Evolutionary conservation across 2,329 filamentous ascomycete species (phyloP), one percentile per base, ranked within the genome.

Genomic region (Parascedosporium putredinis): DNA sequence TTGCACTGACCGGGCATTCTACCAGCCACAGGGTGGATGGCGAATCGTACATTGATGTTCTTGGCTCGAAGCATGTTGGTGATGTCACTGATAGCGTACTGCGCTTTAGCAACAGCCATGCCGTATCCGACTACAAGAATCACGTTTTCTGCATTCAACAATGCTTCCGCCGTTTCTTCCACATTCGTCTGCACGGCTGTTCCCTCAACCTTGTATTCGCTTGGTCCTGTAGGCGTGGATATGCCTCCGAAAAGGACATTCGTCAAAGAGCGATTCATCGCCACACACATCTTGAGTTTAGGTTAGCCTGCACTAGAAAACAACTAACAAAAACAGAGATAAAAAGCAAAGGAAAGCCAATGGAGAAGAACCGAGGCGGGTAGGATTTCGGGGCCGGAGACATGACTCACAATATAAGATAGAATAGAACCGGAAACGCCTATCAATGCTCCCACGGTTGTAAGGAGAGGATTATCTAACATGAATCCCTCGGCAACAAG

Each of bases 1-100:
- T 95, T 95, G 69, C 88, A 95, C 67, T 95, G 89, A 0, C 89
- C 89, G 0, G 89, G 89, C 89, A 95, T 95, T 27, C 89, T 80
- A 9, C 89, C 89, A 0, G 89, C 89, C 24, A 95, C 88, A 0
- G 88, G 88, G 61, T 95, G 88, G 56, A 95, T 93, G 5, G 88
- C 88, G 60, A 95, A 95, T 24, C 88, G 84, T 6, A 95, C 88
- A 20, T 83, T 88, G 58, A 93, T 74, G 3, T 85, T 85, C 62
- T 84, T 85, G 36, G 77, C 68, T n/a, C 87, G 81, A 14, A 95
- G 71, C 64, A 82, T 77, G 38, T 75, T 70, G 4, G 86, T 86
- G 55, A 95, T 91, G 59, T 90, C 86, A 3, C 85, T 84, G 48
- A 95, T 88, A 20, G 88, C 87, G 61, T 95, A 95, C 65, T 95